These are phyloP conservation scores for Fusarium stilboides DNA, from an alignment of 2,329 filamentous ascomycete genomes.

Conservation along the genomic window DNA sequence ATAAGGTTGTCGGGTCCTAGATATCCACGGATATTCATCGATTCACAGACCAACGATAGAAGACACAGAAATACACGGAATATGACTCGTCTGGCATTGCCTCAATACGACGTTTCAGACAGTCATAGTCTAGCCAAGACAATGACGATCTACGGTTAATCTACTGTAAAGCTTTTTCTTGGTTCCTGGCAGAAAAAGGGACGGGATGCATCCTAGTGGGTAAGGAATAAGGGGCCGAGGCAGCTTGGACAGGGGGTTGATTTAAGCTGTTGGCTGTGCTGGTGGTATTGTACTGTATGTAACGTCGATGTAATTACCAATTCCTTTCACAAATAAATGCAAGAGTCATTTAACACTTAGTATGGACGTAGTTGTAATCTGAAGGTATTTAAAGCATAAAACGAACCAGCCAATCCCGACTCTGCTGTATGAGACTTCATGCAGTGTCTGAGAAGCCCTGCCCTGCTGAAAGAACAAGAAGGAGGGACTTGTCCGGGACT, in stretches of 20 bases:
- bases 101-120: not conserved
- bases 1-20: not conserved
- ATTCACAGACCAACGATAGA: not conserved
- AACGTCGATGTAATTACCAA: slow-evolving; percentile 1
- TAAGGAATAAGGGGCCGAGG: slow-evolving; percentile 37
- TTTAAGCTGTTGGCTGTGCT: slow-evolving; percentile 25
- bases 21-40: not conserved
- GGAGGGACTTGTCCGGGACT: slow-evolving; percentile 19
- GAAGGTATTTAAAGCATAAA: not conserved
- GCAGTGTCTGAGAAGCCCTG: not conserved
- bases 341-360: not conserved
- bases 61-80: not conserved
- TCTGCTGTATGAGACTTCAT: not conserved
- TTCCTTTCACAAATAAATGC: not conserved
- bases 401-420: not conserved
- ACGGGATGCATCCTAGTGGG: slow-evolving; percentile 28
- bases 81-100: not conserved
- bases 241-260: slow-evolving; percentile 25
- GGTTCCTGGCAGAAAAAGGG: slow-evolving; percentile 31
- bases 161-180: slow-evolving; percentile 22
- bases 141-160: slow-evolving; percentile 14
- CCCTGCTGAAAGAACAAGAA: slow-evolving; percentile 14
- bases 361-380: not conserved
- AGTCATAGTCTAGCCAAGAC: slow-evolving; percentile 8
- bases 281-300: slow-evolving; percentile 8